Conservation (phyloP, 163 green algal species). For the Scenedesmus sp. region DNA sequence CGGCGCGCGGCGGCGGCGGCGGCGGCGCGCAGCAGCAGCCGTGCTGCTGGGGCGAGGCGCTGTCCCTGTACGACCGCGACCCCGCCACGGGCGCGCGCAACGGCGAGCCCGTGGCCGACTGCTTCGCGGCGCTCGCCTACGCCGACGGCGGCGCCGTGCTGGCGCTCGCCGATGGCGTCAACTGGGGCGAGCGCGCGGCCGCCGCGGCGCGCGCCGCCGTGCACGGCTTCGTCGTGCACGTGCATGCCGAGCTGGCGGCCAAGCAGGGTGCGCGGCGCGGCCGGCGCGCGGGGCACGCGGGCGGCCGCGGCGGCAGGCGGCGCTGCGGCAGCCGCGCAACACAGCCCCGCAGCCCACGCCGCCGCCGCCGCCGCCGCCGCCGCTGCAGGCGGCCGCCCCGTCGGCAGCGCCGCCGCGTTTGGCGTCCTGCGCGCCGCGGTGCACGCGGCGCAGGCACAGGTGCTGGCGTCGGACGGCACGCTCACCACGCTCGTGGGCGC, state of each 20-base stretch:
- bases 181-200: constrained; percentile 54
- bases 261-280: neutral
- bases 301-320: neutral
- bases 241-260: constrained; percentile 38
- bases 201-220: constrained; percentile 54
- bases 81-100: constrained; percentile 43
- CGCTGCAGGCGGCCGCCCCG: neutral
- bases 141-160: constrained; percentile 47
- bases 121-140: constrained; percentile 43
- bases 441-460: constrained; percentile 49
- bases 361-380: neutral
- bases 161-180: constrained; percentile 57
- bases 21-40: constrained; percentile 31
- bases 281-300: neutral
- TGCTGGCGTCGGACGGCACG: constrained; percentile 54
- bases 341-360: neutral
- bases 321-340: neutral
- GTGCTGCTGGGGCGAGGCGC: constrained; percentile 42
- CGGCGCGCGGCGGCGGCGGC: neutral
- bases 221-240: constrained; percentile 40
- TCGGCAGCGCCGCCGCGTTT: constrained; percentile 39
- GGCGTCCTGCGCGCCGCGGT: constrained; percentile 43
- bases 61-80: constrained; percentile 56
- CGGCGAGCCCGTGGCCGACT: constrained; percentile 63
- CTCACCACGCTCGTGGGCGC: constrained; percentile 56